Evolutionary conservation across 805 yeast species (phyloP).

Genomic region (Kodamaea kaohsiungensis): DNA sequence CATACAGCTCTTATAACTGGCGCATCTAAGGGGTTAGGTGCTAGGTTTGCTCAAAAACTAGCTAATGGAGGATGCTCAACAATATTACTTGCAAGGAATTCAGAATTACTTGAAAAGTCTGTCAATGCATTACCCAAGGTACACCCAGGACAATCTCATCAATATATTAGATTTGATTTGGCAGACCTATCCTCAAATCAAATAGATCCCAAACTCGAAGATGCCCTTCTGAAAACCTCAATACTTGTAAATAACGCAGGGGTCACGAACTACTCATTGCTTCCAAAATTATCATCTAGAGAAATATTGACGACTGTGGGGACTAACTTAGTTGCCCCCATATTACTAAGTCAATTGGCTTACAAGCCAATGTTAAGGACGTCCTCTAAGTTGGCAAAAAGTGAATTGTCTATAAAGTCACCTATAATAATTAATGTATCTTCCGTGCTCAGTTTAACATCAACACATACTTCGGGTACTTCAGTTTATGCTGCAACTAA

Average conservation of each 20-base stretch:
- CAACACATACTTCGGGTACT: slow-evolving; percentile 50
- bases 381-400: slow-evolving; percentile 12
- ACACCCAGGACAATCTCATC: slow-evolving; percentile 26
- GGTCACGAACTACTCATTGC: slow-evolving; percentile 54
- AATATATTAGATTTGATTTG: slow-evolving; percentile 36
- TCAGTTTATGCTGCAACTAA: slow-evolving; percentile 69
- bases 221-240: slow-evolving; percentile 35
- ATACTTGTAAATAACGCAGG: slow-evolving; percentile 71
- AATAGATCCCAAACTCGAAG: slow-evolving; percentile 11
- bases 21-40: slow-evolving; percentile 70
- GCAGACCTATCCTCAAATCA: slow-evolving; percentile 5
- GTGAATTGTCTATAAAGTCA: slow-evolving; percentile 7
- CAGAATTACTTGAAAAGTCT: slow-evolving; percentile 31
- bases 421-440: slow-evolving; percentile 61
- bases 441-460: slow-evolving; percentile 55
- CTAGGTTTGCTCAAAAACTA: slow-evolving; percentile 51
- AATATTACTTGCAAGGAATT: slow-evolving; percentile 52
- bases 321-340: slow-evolving; percentile 62
- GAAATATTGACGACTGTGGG: slow-evolving; percentile 49
- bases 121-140: slow-evolving; percentile 16
- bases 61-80: slow-evolving; percentile 54
- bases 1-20: slow-evolving; percentile 62
- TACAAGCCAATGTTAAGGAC: slow-evolving; percentile 50
- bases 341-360: slow-evolving; percentile 55
- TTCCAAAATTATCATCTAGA: slow-evolving; percentile 41